Evolutionary conservation across 1,284 basidiomycete species (phyloP).

Genomic region (Apiotrichum siamense): DNA sequence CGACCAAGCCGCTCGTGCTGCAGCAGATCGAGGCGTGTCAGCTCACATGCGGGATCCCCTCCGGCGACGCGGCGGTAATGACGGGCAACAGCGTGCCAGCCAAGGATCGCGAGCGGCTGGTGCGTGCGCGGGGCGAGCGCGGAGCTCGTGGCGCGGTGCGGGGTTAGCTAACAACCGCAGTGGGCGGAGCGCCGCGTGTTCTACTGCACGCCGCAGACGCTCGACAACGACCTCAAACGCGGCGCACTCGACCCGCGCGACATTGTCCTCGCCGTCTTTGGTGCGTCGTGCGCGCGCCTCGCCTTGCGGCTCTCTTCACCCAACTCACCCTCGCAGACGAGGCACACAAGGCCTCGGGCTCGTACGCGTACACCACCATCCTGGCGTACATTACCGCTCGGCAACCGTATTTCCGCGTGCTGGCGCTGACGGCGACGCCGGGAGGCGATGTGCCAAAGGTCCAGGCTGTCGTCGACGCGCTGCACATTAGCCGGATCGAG

Average conservation of each 20-base stretch:
- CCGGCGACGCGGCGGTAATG: conserved; percentile 74
- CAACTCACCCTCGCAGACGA: conserved; percentile 84
- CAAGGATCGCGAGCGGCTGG: conserved; percentile 55
- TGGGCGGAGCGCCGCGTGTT: conserved; percentile 73
- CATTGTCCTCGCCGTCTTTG: conserved; percentile 61
- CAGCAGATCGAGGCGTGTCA: conserved; percentile 95
- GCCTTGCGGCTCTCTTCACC: background rate
- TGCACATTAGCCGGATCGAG: conserved; percentile 96
- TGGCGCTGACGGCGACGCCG: conserved; percentile 94
- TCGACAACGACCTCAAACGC: conserved; percentile 76
- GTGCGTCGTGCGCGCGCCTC: conserved; percentile 57
- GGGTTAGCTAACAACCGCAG: conserved; percentile 23
- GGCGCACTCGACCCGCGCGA: conserved; percentile 69
- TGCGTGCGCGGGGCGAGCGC: conserved; percentile 46
- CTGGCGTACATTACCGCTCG: conserved; percentile 85
- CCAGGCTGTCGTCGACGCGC: conserved; percentile 82
- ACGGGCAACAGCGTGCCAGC: conserved; percentile 60
- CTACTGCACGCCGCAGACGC: conserved; percentile 96
- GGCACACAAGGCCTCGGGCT: conserved; percentile 88
- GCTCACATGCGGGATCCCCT: conserved; percentile 87
- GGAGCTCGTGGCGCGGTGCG: too few species aligned
- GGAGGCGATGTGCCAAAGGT: conserved; percentile 79
- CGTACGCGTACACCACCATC: conserved; percentile 86
- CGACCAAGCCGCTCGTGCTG: conserved; percentile 89
- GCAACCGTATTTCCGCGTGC: conserved; percentile 86